Base-by-base conservation (phyloP, 306 rosid genomes). In the Trichosanthes truncata region DNA sequence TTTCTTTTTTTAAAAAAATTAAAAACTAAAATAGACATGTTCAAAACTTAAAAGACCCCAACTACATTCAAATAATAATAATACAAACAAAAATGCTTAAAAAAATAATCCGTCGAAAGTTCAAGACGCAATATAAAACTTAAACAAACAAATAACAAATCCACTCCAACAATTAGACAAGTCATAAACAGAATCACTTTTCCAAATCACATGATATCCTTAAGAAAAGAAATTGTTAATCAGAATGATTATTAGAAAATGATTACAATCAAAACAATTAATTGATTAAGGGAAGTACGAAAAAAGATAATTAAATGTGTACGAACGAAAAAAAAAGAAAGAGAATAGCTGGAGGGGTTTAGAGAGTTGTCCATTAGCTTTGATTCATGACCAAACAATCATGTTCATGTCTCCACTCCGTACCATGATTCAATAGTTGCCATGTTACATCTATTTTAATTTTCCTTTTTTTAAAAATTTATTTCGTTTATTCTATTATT, bases 381-480 rank as follows among this genome's bases (percentile, higher is more conserved):
- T 51, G 78, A 51, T 74, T 51, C 17, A 74, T 31, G 45, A 74
- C 78, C 56, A 48, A 48, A 49, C 78, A 74, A 74, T 74, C 60
- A 51, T 74, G 78, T 74, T 48, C 45, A 4, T 49, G 60, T 74
- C 61, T 9, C 61, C 45, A 10, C 9, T 46, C 46, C 56, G 43
- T 51, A 45, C 61, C 78, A 74, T 74, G 59, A 73, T 74, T 31
- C 62, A 74, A 74, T 49, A 29, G 45, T 74, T 74, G 13, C 25
- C 78, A 74, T 74, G 62, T 74, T 74, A 79, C 78, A 15, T 40
- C 12, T n/a, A 25, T 48, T n/a, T 9, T 43, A 3, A 35, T 8
- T 35, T 8, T 65, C 23, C 0, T 63, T 7, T 8, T 36, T 10
- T 40, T 52, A 18, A 52, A 12, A 6, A 13, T 33, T 63, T 6